phyloP scores from a whole-genome alignment of 768 basidiomycete genomes.

The Psilocybe cyanescens region DNA sequence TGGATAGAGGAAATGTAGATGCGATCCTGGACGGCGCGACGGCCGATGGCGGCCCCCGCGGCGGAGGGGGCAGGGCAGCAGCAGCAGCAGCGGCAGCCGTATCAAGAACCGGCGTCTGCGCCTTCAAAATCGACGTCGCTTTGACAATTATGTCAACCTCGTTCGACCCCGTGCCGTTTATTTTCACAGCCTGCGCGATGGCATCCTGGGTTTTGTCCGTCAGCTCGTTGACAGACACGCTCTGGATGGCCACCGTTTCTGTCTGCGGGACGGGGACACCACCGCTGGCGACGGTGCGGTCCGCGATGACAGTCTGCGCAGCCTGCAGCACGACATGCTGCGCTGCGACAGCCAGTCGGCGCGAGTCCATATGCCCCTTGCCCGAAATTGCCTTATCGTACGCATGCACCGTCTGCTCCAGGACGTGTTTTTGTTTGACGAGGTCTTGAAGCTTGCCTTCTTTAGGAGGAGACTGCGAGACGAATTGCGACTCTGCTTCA shows the following conservation, averaged over 20 bases:
- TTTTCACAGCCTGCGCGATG: constrained; percentile 82
- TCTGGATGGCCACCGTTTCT: constrained; percentile 47
- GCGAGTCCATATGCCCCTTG: constrained; percentile 51
- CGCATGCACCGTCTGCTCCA: constrained; percentile 71
- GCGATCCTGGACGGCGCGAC: constrained; percentile 24
- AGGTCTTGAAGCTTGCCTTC: constrained; percentile 62
- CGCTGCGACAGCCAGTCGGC: constrained; percentile 74
- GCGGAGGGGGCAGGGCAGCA: constrained; percentile 11
- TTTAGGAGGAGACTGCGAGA: constrained; percentile 52
- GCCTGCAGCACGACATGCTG: constrained; percentile 84
- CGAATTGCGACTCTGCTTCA: constrained; percentile 70
- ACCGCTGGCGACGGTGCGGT: constrained; percentile 45
- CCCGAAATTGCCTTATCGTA: constrained; percentile 72
- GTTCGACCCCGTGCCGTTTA: constrained; percentile 70
- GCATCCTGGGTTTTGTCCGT: constrained; percentile 62
- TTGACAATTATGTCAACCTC: constrained; percentile 84
- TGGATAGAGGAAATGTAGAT: constrained; percentile 26
- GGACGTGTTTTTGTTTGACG: constrained; percentile 81
- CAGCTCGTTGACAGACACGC: constrained; percentile 54
- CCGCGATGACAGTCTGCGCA: constrained; percentile 66
- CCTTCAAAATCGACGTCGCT: constrained; percentile 56
- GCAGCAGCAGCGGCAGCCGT: constrained; percentile 13
- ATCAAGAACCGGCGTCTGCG: constrained; percentile 36
- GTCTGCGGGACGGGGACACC: constrained; percentile 39
- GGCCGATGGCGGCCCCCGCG: constrained; percentile 20